A percentile compares a stretch with the other conserved stretches of the same genome.
phyloP scores from a whole-genome alignment of 2,329 filamentous ascomycete genomes.

The Xylaria sp. region DNA sequence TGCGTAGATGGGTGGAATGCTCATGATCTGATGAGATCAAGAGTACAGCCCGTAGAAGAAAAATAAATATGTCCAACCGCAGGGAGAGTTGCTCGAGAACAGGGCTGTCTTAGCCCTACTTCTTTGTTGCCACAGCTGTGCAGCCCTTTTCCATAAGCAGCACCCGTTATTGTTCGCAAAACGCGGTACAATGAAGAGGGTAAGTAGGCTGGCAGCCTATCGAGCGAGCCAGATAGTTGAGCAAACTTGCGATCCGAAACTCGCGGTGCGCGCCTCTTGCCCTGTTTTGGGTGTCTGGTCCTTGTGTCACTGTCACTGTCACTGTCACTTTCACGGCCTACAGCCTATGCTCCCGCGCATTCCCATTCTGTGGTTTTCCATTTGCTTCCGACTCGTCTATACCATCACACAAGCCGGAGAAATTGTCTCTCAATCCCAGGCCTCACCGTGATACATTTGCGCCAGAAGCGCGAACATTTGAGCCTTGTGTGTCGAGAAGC shows the following conservation, averaged over 20 bases:
- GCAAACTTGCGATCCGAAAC: background rate
- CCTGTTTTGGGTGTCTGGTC: conserved; percentile 13
- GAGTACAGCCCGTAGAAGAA: background rate
- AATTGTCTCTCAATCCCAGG: background rate
- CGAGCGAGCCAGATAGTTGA: background rate
- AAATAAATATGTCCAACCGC: conserved; percentile 3
- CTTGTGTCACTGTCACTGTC: conserved; percentile 7
- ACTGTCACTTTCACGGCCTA: conserved; percentile 17
- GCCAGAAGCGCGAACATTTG: background rate
- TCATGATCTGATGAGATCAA: conserved; percentile 17
- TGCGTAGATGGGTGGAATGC: conserved; percentile 4
- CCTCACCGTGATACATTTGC: background rate
- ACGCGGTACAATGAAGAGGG: background rate
- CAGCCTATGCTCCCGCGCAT: conserved; percentile 15
- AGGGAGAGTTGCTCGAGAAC: background rate
- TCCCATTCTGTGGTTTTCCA: conserved; percentile 8
- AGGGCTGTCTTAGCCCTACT: conserved; percentile 7
- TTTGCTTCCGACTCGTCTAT: conserved; percentile 9
- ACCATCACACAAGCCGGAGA: conserved; percentile 3
- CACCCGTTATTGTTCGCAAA: conserved; percentile 30
- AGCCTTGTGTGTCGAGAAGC: conserved; percentile 6
- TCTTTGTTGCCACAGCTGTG: conserved; percentile 29
- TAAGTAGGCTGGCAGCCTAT: background rate
- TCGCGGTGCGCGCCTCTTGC: background rate
- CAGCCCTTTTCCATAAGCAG: conserved; percentile 27